Conservation (phyloP, 148 eudicot species). For the Spergularia bocconei region DNA sequence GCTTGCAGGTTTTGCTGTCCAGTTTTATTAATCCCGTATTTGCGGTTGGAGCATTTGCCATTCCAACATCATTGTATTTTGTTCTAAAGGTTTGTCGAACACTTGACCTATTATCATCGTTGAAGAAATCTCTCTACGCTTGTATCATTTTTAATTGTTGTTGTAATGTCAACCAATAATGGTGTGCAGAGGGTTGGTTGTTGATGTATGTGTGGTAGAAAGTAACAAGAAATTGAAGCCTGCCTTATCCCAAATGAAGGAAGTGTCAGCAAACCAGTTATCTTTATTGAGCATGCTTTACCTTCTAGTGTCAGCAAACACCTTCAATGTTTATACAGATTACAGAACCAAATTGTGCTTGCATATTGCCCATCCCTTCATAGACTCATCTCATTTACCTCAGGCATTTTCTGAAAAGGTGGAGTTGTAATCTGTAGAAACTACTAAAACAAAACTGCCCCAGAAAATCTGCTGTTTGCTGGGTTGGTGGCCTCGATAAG, state of each 20-base stretch:
- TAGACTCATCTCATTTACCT: neutral
- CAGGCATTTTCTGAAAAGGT: neutral
- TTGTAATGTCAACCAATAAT: neutral
- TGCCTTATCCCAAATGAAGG: neutral
- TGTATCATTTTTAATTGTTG: neutral
- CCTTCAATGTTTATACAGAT: neutral
- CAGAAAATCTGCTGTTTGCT: neutral
- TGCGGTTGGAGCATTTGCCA: constrained; percentile 73
- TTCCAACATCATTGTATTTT: constrained; percentile 80
- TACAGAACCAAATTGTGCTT: neutral
- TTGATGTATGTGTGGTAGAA: neutral
- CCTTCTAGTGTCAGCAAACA: neutral
- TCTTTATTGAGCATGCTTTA: neutral
- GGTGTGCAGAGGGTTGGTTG: neutral
- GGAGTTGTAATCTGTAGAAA: neutral
- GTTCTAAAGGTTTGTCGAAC: constrained; percentile 54
- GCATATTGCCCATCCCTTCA: neutral
- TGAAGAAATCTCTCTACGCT: neutral
- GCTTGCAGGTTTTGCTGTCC: constrained; percentile 77
- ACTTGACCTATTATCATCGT: neutral
- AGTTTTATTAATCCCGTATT: constrained; percentile 52
- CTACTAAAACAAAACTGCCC: neutral
- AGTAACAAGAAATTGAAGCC: neutral
- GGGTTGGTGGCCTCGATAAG: neutral
- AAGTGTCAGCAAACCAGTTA: neutral